A percentile compares a stretch with the other conserved stretches of the same genome.
Evolutionary conservation across 1,284 basidiomycete species (phyloP).

Genomic region (Amylostereum chailletii): DNA sequence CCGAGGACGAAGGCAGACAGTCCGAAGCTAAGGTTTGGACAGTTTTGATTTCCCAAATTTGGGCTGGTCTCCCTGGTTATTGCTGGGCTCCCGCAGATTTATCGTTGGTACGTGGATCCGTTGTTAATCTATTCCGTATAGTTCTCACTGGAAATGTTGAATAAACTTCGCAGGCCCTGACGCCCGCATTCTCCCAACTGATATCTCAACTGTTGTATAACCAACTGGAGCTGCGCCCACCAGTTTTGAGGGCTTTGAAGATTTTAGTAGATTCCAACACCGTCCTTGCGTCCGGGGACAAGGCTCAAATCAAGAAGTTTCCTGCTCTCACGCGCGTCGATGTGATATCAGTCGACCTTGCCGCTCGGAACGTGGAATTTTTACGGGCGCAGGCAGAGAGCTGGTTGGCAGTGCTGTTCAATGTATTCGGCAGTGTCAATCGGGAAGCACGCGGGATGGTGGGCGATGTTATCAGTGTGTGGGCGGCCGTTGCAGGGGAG

Average conservation of each 20-base stretch:
- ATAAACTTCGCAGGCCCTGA: slow-evolving; percentile 46
- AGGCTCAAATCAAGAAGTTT: slow-evolving; percentile 19
- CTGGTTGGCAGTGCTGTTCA: slow-evolving; percentile 93
- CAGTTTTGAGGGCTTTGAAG: slow-evolving; percentile 78
- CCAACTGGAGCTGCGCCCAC: slow-evolving; percentile 76
- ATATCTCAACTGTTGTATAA: slow-evolving; percentile 87
- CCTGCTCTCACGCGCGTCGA: slow-evolving; percentile 26
- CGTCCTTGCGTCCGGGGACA: slow-evolving; percentile 30
- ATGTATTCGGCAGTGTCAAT: slow-evolving; percentile 85
- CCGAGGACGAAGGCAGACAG: slow-evolving; percentile 59
- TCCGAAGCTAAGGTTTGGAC: slow-evolving; percentile 93
- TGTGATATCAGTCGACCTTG: slow-evolving; percentile 44
- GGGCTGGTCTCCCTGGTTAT: slow-evolving; percentile 86
- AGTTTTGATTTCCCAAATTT: slow-evolving; percentile 88
- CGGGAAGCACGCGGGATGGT: slow-evolving; percentile 75
- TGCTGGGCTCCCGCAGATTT: slow-evolving; percentile 58
- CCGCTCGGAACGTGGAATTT: slow-evolving; percentile 63
- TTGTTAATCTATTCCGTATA: not conserved
- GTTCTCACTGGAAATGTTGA: not conserved
- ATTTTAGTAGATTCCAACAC: slow-evolving; percentile 73
- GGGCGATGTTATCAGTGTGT: slow-evolving; percentile 85
- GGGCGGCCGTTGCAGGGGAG: slow-evolving; percentile 75
- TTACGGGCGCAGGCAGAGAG: slow-evolving; percentile 79
- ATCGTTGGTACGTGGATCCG: slow-evolving; percentile 30
- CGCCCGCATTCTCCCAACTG: slow-evolving; percentile 73